A percentile compares a stretch with the other conserved stretches of the same genome.
Conservation (phyloP, 192 early-diverging fungal species). For the Irineochytrium annulatum region DNA sequence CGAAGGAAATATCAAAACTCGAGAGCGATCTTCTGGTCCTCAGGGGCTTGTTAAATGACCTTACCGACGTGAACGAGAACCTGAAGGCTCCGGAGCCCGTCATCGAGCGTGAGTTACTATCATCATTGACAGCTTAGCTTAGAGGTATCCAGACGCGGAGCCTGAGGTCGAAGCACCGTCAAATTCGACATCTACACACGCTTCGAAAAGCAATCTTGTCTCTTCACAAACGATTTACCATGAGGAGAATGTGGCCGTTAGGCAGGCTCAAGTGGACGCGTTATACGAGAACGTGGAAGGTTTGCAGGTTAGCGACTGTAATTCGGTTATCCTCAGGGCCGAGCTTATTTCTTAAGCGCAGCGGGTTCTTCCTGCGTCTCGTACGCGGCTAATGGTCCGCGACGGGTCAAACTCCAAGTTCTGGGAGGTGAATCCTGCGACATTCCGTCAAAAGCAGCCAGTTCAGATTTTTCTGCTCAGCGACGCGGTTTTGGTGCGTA, state of each 20-base stretch:
- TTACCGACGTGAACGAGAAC: slow-evolving; percentile 51
- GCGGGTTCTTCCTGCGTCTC: slow-evolving; percentile 38
- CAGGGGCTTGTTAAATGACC: slow-evolving; percentile 63
- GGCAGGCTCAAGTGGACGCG: slow-evolving; percentile 14
- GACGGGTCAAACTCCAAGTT: slow-evolving; percentile 43
- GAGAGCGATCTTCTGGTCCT: slow-evolving; percentile 73
- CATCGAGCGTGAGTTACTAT: background rate
- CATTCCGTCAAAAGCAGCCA: slow-evolving; percentile 66
- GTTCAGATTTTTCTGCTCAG: slow-evolving; percentile 80
- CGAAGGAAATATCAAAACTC: slow-evolving; percentile 76
- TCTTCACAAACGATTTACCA: background rate
- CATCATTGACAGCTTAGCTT: too few relatives aligned
- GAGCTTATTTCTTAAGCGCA: background rate
- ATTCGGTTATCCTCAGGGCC: background rate
- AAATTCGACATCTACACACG: too few relatives aligned
- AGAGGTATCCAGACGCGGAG: too few relatives aligned
- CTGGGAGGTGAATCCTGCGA: slow-evolving; percentile 71
- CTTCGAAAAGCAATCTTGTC: too few relatives aligned
- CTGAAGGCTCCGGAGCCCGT: background rate
- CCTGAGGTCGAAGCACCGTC: too few relatives aligned
- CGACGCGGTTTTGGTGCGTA: too few relatives aligned
- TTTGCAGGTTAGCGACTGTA: slow-evolving; percentile 21
- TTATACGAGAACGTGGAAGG: slow-evolving; percentile 47
- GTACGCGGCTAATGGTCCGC: slow-evolving; percentile 29
- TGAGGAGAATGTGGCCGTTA: slow-evolving; percentile 8